Base-by-base conservation (phyloP, 2,329 filamentous ascomycete species). In the Penicillium sp. region DNA sequence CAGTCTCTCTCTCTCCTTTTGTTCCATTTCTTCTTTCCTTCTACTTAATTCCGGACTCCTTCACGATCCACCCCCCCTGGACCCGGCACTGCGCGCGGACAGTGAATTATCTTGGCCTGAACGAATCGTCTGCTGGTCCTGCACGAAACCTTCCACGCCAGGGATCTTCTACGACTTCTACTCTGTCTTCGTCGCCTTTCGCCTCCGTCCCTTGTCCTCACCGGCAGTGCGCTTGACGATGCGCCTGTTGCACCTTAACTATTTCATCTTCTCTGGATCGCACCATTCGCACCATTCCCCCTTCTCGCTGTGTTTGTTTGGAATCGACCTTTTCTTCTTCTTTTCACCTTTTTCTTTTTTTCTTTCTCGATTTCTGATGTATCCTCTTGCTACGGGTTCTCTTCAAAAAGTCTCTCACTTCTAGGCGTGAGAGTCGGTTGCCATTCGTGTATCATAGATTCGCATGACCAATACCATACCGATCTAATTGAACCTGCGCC, bases 391-490 rank as follows among this genome's bases (percentile, higher is more conserved):
- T 59, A 58, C 58, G 57, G 59, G 52, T 63, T 66, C 57, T 58
- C 56, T 60, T 50, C 50, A 45, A 60, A 62, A 63, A 65, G 43
- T 52, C 54, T 64, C 49, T 57, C 48, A 54, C 39, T 46, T 44
- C 43, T 31, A 27, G 46, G 48, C 48, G 52, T 49, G 61, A 61
- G 60, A 65, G 56, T 61, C 54, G 57, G 56, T 60, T 64, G 63
- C 62, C 56, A 63, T 65, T 65, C 61, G 60, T 70, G 68, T 70
- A 70, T 69, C 66, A 70, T 70, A 70, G 63, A 65, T 70, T 69
- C 58, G 63, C 63, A 65, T 62, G 58, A 60, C 55, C 55, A 64
- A 62, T 61, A 62, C 57, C 58, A 59, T 65, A 62, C 47, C 53
- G 56, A 63, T 65, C 54, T 63, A 62, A 64, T 64, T 18, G 29